Evolutionary conservation across 1,139 yeast species (phyloP).

Genomic region (Scheffersomyces stambukii): DNA sequence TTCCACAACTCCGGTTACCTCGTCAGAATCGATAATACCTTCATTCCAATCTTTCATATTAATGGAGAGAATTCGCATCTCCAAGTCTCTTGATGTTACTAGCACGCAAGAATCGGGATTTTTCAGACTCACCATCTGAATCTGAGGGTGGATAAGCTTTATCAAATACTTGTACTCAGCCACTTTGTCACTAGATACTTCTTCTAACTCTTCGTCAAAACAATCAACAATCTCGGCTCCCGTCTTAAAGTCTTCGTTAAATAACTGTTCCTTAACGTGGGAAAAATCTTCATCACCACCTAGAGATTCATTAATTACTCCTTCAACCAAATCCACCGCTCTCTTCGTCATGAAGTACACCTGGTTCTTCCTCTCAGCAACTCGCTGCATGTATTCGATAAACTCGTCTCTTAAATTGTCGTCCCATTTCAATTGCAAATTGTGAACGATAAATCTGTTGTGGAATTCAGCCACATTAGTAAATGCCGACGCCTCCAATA

Average conservation of each 20-base stretch:
- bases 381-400: constrained; percentile 56
- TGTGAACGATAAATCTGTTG: constrained; percentile 77
- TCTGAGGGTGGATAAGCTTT: constrained; percentile 43
- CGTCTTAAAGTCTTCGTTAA: constrained; percentile 14
- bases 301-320: constrained; percentile 20
- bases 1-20: constrained; percentile 53
- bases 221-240: constrained; percentile 32
- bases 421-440: constrained; percentile 77
- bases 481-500: constrained; percentile 11
- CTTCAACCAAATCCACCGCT: constrained; percentile 63
- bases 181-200: constrained; percentile 24
- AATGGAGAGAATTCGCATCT: constrained; percentile 58
- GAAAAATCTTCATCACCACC: constrained; percentile 8
- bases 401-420: constrained; percentile 60
- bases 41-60: constrained; percentile 47
- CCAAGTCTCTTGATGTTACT: constrained; percentile 69
- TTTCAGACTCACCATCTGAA: constrained; percentile 33
- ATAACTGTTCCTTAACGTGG: constrained; percentile 11
- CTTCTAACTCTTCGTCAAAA: constrained; percentile 30
- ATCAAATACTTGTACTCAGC: constrained; percentile 36
- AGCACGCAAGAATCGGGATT: constrained; percentile 37
- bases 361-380: constrained; percentile 53
- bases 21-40: constrained; percentile 31
- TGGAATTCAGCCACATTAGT: constrained; percentile 42
- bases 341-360: constrained; percentile 63